Base-by-base conservation (phyloP, 345 rosid species). In the Ceriops zippeliana region DNA sequence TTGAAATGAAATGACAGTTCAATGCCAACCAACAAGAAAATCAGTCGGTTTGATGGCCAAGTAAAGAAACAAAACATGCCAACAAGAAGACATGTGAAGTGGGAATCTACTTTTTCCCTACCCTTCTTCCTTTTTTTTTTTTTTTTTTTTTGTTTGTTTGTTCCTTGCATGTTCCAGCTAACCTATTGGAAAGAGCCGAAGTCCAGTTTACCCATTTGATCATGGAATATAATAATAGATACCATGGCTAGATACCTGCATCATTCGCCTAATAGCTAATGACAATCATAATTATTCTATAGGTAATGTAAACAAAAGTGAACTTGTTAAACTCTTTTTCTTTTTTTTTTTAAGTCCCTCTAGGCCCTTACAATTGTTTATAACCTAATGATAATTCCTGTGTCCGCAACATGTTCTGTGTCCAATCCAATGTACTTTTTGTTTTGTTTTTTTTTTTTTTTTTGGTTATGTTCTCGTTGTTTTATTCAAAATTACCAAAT, bases 51-150 rank as follows among this genome's bases (percentile, higher is more conserved):
- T 65, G 60, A 15, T 26, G 31, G 35, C 21, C 53, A 52, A 52
- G 71, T 68, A 57, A 67, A 62, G 80, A 73, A 79, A 78, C 70
- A 46, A 67, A 77, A 69, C 79, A 76, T 66, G 76, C 52, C 52
- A 21, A 66, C 54, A 65, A 71, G 81, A 80, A 70, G 24, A 68
- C 84, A 80, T 78, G 86, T 80, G 82, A 75, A 73, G 76, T 65
- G 83, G 83, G 86, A 80, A 80, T 80, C 83, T 73, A 66, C 69
- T 63, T 78, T 80, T 35, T 2, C 26, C 58, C 2, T 22, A 2
- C 13, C 27, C 65, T 47, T 31, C 17, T 37, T 52, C 6, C 2
- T 7, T 34, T 7, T 7, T 34, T 7, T n/a, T n/a, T n/a, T n/a
- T n/a, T n/a, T n/a, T n/a, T n/a, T n/a, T n/a, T n/a, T 34, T 34